Evolutionary conservation across 495 filamentous ascomycete species (phyloP).

Genomic region (Chaetomidium leptoderma): DNA sequence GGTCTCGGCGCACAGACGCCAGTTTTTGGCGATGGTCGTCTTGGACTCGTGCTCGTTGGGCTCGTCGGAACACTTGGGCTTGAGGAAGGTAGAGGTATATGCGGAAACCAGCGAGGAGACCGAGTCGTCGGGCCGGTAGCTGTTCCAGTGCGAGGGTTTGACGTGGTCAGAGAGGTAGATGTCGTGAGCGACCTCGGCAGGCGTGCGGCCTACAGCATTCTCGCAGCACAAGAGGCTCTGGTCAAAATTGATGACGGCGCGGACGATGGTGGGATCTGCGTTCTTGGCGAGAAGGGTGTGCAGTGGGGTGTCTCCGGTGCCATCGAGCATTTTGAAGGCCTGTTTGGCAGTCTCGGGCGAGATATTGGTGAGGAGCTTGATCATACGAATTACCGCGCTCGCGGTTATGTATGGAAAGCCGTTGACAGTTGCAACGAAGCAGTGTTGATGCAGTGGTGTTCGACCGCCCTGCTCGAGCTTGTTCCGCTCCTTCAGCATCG

Average conservation of each 20-base stretch:
- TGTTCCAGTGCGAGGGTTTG: neutral
- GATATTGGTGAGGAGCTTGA: conserved; percentile 47
- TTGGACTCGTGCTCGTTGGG: conserved; percentile 12
- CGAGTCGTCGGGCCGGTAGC: neutral
- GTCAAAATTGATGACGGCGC: conserved; percentile 50
- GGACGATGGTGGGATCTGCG: conserved; percentile 33
- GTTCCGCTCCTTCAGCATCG: conserved; percentile 40
- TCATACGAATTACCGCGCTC: conserved; percentile 24
- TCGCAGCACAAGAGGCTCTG: conserved; percentile 60
- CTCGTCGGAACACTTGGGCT: neutral
- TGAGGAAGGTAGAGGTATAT: neutral
- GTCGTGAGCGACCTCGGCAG: conserved; percentile 59
- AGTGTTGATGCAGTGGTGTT: conserved; percentile 36
- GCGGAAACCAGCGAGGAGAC: neutral
- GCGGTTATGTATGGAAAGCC: conserved; percentile 4
- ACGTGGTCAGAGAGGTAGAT: conserved; percentile 36
- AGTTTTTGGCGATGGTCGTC: conserved; percentile 24
- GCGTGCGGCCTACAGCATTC: conserved; percentile 66
- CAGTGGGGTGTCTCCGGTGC: conserved; percentile 60
- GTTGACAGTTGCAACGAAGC: neutral
- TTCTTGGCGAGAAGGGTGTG: conserved; percentile 51
- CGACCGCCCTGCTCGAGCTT: conserved; percentile 32
- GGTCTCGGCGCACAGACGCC: conserved; percentile 32
- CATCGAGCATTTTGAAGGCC: conserved; percentile 60
- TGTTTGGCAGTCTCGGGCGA: conserved; percentile 37